A percentile compares a stretch with the other conserved stretches of the same genome.
phyloP scores from a whole-genome alignment of 495 filamentous ascomycete genomes.

The Podospora bellae-mahoneyi region DNA sequence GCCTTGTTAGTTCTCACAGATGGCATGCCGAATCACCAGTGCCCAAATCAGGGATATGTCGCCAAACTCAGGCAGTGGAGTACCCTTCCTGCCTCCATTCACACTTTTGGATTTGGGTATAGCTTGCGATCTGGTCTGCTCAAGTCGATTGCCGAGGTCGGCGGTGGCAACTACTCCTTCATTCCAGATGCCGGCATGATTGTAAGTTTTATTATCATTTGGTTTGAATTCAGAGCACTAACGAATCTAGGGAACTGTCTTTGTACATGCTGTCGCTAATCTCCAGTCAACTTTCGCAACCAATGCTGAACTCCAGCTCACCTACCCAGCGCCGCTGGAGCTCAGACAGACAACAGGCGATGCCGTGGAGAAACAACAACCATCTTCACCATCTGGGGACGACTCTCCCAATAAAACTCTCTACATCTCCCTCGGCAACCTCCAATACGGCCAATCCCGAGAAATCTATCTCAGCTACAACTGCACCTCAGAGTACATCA shows the following conservation, averaged over 20 bases:
- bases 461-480: conserved; percentile 40
- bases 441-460: conserved; percentile 49
- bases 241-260: conserved; percentile 37
- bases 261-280: conserved; percentile 48
- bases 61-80: conserved; percentile 35
- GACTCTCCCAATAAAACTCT: conserved; percentile 19
- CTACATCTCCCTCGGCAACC: conserved; percentile 36
- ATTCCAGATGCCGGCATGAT: conserved; percentile 51
- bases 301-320: conserved; percentile 34
- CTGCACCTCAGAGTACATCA: neutral
- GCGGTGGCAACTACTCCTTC: conserved; percentile 45
- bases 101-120: conserved; percentile 50
- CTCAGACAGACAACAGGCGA: conserved; percentile 37
- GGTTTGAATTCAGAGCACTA: conserved; percentile 9
- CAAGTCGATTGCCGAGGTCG: conserved; percentile 44
- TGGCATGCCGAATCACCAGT: conserved; percentile 40
- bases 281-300: conserved; percentile 45
- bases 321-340: conserved; percentile 29
- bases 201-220: conserved; percentile 22
- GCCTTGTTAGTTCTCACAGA: conserved; percentile 49
- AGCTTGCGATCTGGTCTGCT: conserved; percentile 39
- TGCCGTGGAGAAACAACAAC: conserved; percentile 27
- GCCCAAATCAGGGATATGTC: conserved; percentile 37
- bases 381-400: conserved; percentile 15
- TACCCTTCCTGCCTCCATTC: conserved; percentile 38